Conservation (phyloP, 768 basidiomycete species). For the Asterophora parasitica region DNA sequence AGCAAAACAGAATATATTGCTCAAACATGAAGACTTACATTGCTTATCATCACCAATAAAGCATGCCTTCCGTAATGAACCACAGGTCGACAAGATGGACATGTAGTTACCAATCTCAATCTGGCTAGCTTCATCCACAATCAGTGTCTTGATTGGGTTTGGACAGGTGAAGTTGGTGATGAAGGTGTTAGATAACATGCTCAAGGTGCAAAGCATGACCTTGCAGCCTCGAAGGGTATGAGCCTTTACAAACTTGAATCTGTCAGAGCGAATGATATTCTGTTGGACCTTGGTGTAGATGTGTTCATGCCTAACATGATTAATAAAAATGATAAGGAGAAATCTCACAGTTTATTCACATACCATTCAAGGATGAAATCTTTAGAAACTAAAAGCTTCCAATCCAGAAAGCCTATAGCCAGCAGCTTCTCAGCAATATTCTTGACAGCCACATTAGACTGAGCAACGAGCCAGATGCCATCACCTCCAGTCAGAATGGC, state of each 20-base stretch:
- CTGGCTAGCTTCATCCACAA: slow-evolving; percentile 67
- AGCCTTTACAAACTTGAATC: slow-evolving; percentile 22
- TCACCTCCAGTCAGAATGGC: slow-evolving; percentile 33
- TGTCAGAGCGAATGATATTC: slow-evolving; percentile 50
- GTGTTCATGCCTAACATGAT: slow-evolving; percentile 68
- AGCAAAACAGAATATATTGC: neutral
- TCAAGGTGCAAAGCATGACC: slow-evolving; percentile 72
- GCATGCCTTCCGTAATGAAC: slow-evolving; percentile 44
- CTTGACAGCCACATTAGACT: slow-evolving; percentile 85
- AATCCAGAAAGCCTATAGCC: slow-evolving; percentile 47
- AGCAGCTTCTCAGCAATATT: slow-evolving; percentile 81
- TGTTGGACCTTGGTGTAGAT: slow-evolving; percentile 45
- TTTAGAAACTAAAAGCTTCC: slow-evolving; percentile 66
- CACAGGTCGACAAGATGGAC: slow-evolving; percentile 31
- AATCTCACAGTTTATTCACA: slow-evolving; percentile 4
- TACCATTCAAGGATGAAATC: slow-evolving; percentile 67
- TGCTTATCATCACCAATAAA: slow-evolving; percentile 70
- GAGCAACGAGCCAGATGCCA: slow-evolving; percentile 78
- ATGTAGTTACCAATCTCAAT: slow-evolving; percentile 56
- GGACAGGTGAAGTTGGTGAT: slow-evolving; percentile 29
- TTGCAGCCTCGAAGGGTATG: slow-evolving; percentile 33
- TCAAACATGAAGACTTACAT: slow-evolving; percentile 33
- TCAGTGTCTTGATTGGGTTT: slow-evolving; percentile 43
- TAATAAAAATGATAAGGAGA: neutral
- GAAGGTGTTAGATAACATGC: slow-evolving; percentile 56